A percentile compares a stretch with the other conserved stretches of the same genome.
Conservation (phyloP, 495 filamentous ascomycete species). For the Tuber microsphaerosporum region DNA sequence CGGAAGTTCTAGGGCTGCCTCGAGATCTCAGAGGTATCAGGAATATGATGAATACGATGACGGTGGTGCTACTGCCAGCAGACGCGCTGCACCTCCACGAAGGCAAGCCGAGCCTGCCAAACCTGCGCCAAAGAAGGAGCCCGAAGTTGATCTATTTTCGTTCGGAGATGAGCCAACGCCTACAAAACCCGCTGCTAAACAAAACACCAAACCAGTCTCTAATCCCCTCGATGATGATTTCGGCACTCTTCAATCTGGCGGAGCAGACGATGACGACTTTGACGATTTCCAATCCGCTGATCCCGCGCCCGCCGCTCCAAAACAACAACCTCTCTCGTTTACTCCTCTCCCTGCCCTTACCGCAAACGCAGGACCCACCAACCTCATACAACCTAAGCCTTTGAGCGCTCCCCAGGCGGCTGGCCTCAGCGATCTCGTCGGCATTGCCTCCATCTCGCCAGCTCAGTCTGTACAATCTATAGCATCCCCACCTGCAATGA, state of each 20-base stretch:
- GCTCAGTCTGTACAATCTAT: conserved; percentile 45
- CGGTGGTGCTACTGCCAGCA: conserved; percentile 46
- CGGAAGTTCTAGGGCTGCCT: conserved; percentile 38
- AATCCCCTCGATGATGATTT: conserved; percentile 49
- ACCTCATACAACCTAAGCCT: conserved; percentile 68
- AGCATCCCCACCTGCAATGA: conserved; percentile 51
- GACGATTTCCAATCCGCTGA: conserved; percentile 97
- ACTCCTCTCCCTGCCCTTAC: conserved; percentile 45
- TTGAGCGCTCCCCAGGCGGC: conserved; percentile 70
- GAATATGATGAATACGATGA: conserved; percentile 97
- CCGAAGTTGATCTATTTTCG: conserved; percentile 79
- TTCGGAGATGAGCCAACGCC: conserved; percentile 66
- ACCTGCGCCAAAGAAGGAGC: conserved; percentile 65
- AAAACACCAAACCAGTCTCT: conserved; percentile 44
- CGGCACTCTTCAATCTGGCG: conserved; percentile 50
- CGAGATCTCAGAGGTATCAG: conserved; percentile 71
- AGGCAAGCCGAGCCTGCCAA: conserved; percentile 44
- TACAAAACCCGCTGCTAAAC: conserved; percentile 48
- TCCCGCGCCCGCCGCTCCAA: conserved; percentile 49
- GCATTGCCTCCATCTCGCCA: conserved; percentile 65
- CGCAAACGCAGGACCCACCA: conserved; percentile 55
- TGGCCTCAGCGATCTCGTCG: conserved; percentile 70
- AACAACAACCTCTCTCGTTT: conserved; percentile 44
- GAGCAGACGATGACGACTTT: conserved; percentile 83
- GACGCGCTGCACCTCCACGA: conserved; percentile 37